Conservation (phyloP, 2,329 filamentous ascomycete species). For the Apiospora saccharicola region DNA sequence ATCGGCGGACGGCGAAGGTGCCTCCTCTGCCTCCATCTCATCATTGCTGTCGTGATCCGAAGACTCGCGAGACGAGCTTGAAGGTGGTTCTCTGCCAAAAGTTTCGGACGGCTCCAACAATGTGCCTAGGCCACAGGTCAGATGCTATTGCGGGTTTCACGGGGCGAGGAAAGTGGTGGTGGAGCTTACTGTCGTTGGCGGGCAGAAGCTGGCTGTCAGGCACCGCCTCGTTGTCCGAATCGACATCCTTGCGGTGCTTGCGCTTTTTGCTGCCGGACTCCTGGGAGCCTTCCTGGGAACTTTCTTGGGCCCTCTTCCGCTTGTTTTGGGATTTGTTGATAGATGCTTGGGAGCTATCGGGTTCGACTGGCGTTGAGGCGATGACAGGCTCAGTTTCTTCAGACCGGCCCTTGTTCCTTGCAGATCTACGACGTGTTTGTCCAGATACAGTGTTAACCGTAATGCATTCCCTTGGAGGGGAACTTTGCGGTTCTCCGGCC, state of each 20-base stretch:
- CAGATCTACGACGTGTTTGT: conserved; percentile 24
- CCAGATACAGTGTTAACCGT: conserved; percentile 32
- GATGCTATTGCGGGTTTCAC: conserved; percentile 25
- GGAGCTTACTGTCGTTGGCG: conserved; percentile 28
- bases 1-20: conserved; percentile 27
- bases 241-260: conserved; percentile 31
- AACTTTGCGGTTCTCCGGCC: conserved; percentile 22
- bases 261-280: conserved; percentile 38
- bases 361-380: conserved; percentile 29
- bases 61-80: conserved; percentile 27
- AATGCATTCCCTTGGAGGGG: conserved; percentile 34
- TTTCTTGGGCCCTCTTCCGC: conserved; percentile 37
- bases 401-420: conserved; percentile 27
- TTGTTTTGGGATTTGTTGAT: conserved; percentile 37
- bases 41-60: conserved; percentile 19
- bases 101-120: conserved; percentile 28
- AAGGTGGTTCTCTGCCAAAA: conserved; percentile 27
- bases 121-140: conserved; percentile 28
- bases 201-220: conserved; percentile 33
- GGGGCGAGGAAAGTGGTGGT: background rate
- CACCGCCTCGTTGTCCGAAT: conserved; percentile 30
- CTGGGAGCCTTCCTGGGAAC: conserved; percentile 33
- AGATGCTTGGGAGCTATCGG: conserved; percentile 33
- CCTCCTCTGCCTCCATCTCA: conserved; percentile 29
- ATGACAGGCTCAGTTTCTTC: conserved; percentile 1